Base-by-base conservation (phyloP, 805 yeast species). In the Saturnispora quitensis region DNA sequence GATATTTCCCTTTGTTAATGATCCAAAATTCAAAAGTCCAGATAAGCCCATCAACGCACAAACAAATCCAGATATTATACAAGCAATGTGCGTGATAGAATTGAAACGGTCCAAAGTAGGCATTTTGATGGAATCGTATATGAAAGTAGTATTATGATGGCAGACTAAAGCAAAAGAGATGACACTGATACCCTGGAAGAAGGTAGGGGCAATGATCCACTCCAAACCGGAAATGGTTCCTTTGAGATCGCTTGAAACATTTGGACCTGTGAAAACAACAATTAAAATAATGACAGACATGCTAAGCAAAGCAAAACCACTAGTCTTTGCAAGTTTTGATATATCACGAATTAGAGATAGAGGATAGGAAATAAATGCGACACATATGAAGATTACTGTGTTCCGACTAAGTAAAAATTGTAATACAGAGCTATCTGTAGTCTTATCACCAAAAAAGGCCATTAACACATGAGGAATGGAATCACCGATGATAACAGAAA, bases 111-210 rank as follows among this genome's bases (percentile, higher is more conserved):
- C 82, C 58, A 89, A 63, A 3, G 95, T 81, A 5, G 96, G 91
- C 20, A 77, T 78, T 56, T 76, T 77, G 62, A 91, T 75, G 0
- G 97, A 88, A 62, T 87, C 88, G 70, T 83, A 90, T 43, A 90
- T 91, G 61, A 90, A 85, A 28, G 91, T 80, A 0, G 97, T 89
- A 64, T 90, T 90, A 66, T 90, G 98, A 63, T 90, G 98, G 63
- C 98, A 90, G 3, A 90, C 97, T 57, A 91, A 75, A 2, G 98
- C 98, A 70, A 90, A 90, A 1, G 97, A 89, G 33, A 90, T 88
- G 47, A 90, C 96, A n/a, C 93, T 84, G 27, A 90, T 81, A 2
- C 97, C 96, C 66, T 90, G 96, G 63, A 90, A 88, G 3, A 90
- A 69, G 42, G 81, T 80, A 12, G 74, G 66, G 56, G 83, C 83